Evolutionary conservation across 257 asterid genomes (phyloP).

Genomic region (Solanum virginianum): DNA sequence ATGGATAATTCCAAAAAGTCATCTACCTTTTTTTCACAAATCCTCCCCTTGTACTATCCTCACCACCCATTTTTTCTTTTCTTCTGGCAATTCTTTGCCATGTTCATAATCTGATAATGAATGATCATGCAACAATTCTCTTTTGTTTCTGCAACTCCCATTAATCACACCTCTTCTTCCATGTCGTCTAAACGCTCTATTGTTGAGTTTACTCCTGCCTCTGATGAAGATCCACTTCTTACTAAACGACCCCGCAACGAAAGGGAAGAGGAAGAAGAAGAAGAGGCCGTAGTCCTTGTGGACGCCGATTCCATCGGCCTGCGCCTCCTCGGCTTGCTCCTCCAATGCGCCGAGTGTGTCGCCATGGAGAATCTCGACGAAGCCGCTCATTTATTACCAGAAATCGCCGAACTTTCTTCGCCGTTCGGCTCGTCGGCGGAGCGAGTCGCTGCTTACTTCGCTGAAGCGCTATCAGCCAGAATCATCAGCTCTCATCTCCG

Average conservation of each 20-base stretch:
- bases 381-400: constrained; percentile 59
- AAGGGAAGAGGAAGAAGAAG: constrained; percentile 1
- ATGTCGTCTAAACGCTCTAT: constrained; percentile 2
- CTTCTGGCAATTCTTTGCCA: not conserved
- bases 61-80: not conserved
- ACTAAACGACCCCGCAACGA: not conserved
- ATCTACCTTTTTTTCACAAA: not conserved
- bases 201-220: not conserved
- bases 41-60: not conserved
- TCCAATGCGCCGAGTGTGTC: constrained; percentile 84
- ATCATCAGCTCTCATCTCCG: constrained; percentile 53
- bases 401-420: constrained; percentile 71
- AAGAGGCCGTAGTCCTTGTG: not conserved
- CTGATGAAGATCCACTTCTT: not conserved
- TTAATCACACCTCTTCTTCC: not conserved
- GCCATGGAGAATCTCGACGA: constrained; percentile 64
- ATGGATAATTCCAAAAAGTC: constrained; percentile 3
- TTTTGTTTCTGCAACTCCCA: not conserved
- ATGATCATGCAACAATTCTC: not conserved
- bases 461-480: constrained; percentile 78
- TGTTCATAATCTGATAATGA: not conserved
- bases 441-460: constrained; percentile 89
- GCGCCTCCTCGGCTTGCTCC: constrained; percentile 62
- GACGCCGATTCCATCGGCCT: constrained; percentile 46
- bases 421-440: constrained; percentile 93